Evolutionary conservation across 2,329 filamentous ascomycete species (phyloP).

Genomic region (Aspergillus vadensis): DNA sequence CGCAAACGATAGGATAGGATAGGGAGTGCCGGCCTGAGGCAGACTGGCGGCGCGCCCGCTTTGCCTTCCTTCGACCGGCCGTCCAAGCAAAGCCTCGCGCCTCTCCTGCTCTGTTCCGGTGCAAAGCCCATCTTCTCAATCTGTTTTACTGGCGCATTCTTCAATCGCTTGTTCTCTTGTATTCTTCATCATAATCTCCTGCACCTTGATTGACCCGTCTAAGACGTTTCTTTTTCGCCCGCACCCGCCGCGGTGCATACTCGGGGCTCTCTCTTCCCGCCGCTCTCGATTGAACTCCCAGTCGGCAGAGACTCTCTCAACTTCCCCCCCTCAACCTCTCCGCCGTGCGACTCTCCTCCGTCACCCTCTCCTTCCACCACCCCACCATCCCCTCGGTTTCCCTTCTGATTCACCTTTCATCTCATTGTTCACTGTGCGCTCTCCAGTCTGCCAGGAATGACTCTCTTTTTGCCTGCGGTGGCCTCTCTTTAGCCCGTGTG

Average conservation of each 20-base stretch:
- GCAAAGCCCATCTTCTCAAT: conserved; percentile 15
- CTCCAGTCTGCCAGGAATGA: conserved; percentile 43
- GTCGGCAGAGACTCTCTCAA: conserved; percentile 24
- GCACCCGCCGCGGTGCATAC: conserved; percentile 19
- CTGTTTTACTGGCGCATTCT: neutral
- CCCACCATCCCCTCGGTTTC: conserved; percentile 19
- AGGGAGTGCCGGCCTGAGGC: conserved; percentile 17
- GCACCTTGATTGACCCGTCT: neutral
- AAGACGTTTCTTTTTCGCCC: conserved; percentile 11
- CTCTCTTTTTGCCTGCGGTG: conserved; percentile 39
- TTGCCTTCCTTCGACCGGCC: neutral
- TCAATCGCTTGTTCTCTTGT: neutral
- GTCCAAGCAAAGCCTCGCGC: conserved; percentile 5
- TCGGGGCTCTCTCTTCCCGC: conserved; percentile 24
- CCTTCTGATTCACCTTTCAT: conserved; percentile 23
- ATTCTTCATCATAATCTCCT: neutral
- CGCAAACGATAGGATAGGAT: conserved; percentile 22
- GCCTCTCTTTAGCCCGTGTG: conserved; percentile 45
- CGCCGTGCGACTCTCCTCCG: conserved; percentile 26
- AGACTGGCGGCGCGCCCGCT: neutral
- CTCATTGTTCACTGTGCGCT: conserved; percentile 29
- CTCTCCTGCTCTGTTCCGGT: conserved; percentile 20
- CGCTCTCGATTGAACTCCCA: conserved; percentile 19
- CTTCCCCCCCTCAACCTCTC: conserved; percentile 27
- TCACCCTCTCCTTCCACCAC: conserved; percentile 27